These are phyloP conservation scores for Mucor indicus DNA, from an alignment of 371 early-diverging fungal species.

Conservation along the genomic window DNA sequence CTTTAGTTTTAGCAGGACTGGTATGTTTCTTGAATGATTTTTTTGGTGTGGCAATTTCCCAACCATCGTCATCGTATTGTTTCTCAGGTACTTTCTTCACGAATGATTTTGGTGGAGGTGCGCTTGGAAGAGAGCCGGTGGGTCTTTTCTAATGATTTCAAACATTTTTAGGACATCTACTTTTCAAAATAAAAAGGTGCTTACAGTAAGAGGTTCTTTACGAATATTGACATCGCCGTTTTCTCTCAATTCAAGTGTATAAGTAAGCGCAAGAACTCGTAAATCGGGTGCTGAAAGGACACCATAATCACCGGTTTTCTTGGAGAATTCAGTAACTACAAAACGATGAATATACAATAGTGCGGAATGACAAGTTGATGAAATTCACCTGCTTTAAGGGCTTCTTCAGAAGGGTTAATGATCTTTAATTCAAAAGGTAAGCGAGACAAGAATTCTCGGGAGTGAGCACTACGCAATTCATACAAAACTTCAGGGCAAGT, in stretches of 20 bases:
- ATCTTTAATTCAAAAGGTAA: slow-evolving; percentile 67
- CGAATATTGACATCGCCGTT: slow-evolving; percentile 65
- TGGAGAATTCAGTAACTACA: slow-evolving; percentile 79
- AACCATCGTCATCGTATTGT: slow-evolving; percentile 50
- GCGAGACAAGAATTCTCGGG: slow-evolving; percentile 64
- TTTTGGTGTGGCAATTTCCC: slow-evolving; percentile 42
- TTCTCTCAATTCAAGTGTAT: slow-evolving; percentile 77
- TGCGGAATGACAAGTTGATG: not conserved
- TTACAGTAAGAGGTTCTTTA: slow-evolving; percentile 56
- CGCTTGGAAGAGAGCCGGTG: slow-evolving; percentile 33
- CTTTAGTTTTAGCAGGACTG: slow-evolving; percentile 6
- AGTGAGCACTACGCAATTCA: slow-evolving; percentile 81
- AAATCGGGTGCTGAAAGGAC: slow-evolving; percentile 84
- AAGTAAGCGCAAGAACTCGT: slow-evolving; percentile 85
- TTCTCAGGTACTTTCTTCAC: slow-evolving; percentile 12
- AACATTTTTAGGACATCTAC: not conserved
- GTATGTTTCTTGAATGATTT: slow-evolving; percentile 21
- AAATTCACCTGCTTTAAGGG: slow-evolving; percentile 66
- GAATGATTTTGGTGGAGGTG: slow-evolving; percentile 36
- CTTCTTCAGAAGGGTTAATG: slow-evolving; percentile 72
- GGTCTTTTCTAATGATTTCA: slow-evolving; percentile 27
- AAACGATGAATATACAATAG: no score
- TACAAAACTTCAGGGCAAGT: slow-evolving; percentile 87
- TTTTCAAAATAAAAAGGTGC: not conserved
- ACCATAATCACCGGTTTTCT: slow-evolving; percentile 91